phyloP scores from a whole-genome alignment of 2,329 filamentous ascomycete genomes.

The Myriosclerotinia curreyana region DNA sequence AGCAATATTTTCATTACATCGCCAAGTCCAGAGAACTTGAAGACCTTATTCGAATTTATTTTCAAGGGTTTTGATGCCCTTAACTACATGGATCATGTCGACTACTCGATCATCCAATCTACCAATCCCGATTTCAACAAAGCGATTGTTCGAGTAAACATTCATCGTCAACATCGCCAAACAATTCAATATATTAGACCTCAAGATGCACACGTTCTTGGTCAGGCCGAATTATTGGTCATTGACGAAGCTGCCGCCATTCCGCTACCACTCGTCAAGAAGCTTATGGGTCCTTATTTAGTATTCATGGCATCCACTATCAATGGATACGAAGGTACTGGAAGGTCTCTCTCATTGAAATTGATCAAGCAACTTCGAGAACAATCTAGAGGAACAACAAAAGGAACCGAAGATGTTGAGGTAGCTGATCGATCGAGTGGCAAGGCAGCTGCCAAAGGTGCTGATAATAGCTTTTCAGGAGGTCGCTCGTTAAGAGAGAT shows the following conservation, averaged over 20 bases:
- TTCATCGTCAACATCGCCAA: constrained; percentile 90
- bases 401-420: constrained; percentile 57
- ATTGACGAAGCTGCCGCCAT: constrained; percentile 98
- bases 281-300: constrained; percentile 93
- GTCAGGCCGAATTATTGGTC: constrained; percentile 90
- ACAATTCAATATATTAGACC: constrained; percentile 98
- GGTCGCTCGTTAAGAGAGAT: constrained; percentile 85
- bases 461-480: constrained; percentile 56
- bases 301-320: constrained; percentile 99
- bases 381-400: constrained; percentile 69
- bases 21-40: constrained; percentile 95
- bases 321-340: constrained; percentile 97
- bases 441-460: constrained; percentile 59
- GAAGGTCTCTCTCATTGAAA: constrained; percentile 90
- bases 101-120: constrained; percentile 97
- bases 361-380: constrained; percentile 95
- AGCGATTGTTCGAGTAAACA: constrained; percentile 93
- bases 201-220: constrained; percentile 90
- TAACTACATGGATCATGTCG: constrained; percentile 88
- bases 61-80: constrained; percentile 98
- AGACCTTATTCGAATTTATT: constrained; percentile 96
- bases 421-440: constrained; percentile 78
- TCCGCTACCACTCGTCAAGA: constrained; percentile 84
- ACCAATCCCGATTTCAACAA: constrained; percentile 99
- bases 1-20: constrained; percentile 99